A percentile compares a stretch with the other conserved stretches of the same genome.
Evolutionary conservation across 371 early-diverging fungal species (phyloP).

Genomic region (Mortierella sp.): DNA sequence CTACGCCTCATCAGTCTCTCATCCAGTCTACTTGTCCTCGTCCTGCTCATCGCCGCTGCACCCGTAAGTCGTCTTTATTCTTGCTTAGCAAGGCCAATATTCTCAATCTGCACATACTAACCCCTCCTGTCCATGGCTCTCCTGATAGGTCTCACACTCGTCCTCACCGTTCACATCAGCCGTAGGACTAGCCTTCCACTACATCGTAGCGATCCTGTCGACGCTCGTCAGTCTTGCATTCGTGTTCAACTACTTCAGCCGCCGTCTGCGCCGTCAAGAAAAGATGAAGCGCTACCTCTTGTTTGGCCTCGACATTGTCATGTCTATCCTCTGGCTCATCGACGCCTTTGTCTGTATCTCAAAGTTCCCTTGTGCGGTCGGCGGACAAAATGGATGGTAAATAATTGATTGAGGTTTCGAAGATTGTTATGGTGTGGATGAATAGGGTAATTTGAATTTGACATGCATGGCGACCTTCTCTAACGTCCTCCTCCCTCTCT

Average conservation of each 20-base stretch:
- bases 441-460: too few species aligned
- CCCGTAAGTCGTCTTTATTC: conserved; percentile 27
- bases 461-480: too few species aligned
- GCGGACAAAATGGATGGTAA: conserved; percentile 60
- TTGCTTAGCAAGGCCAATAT: too few species aligned
- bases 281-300: conserved; percentile 67
- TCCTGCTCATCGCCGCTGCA: conserved; percentile 38
- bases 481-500: neutral
- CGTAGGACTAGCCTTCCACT: conserved; percentile 44
- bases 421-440: neutral
- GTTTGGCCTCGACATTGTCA: conserved; percentile 63
- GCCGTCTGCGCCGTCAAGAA: conserved; percentile 59
- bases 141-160: conserved; percentile 31
- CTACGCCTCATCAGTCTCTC: conserved; percentile 39
- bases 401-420: too few species aligned
- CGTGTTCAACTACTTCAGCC: conserved; percentile 60
- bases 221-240: conserved; percentile 65
- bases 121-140: neutral
- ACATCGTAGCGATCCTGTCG: conserved; percentile 63
- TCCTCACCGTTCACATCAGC: conserved; percentile 43
- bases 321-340: conserved; percentile 68
- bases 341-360: conserved; percentile 70
- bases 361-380: conserved; percentile 64
- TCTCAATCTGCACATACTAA: too few species aligned
- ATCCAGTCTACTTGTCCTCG: conserved; percentile 31